Percentiles rank a stretch among this genome's conserved stretches.
These are phyloP conservation scores for Sclerotinia nivalis DNA, from an alignment of 2,329 filamentous ascomycete species.

Conservation along the genomic window DNA sequence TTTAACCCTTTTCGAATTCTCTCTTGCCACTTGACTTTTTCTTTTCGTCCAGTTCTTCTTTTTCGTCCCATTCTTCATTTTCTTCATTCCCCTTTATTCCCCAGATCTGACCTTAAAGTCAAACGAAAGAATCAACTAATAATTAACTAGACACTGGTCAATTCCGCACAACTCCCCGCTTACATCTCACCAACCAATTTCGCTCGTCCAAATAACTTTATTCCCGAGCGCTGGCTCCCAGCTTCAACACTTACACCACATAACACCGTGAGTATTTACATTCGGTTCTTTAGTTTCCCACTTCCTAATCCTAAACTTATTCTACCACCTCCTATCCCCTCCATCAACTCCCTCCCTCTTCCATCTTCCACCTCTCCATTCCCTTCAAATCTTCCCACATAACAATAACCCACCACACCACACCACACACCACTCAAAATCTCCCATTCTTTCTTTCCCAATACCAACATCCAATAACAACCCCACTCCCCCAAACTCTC, in stretches of 20 bases:
- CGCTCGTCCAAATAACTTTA: neutral
- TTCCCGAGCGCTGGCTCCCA: neutral
- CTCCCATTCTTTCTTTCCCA: neutral
- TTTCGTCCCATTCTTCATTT: too few relatives aligned
- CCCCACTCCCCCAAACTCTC: too few relatives aligned
- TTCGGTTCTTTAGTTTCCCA: too few relatives aligned
- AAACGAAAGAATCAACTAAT: too few relatives aligned
- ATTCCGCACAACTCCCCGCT: neutral
- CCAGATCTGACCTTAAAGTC: neutral
- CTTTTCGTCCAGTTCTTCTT: neutral
- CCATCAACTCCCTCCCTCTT: too few relatives aligned
- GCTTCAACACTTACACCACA: neutral
- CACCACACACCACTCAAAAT: too few relatives aligned
- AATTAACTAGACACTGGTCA: neutral
- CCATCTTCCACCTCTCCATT: neutral
- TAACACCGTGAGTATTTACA: neutral
- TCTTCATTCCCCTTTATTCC: neutral
- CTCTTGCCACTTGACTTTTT: neutral
- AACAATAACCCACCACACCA: neutral
- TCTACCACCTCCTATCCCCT: too few relatives aligned
- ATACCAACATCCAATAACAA: too few relatives aligned
- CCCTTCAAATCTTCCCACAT: neutral
- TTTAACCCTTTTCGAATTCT: neutral
- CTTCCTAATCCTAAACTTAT: too few relatives aligned
- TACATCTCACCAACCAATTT: neutral